Evolutionary conservation across 176 grass and related monocot genomes (phyloP).

Genomic region (Rhynchospora breviuscula): DNA sequence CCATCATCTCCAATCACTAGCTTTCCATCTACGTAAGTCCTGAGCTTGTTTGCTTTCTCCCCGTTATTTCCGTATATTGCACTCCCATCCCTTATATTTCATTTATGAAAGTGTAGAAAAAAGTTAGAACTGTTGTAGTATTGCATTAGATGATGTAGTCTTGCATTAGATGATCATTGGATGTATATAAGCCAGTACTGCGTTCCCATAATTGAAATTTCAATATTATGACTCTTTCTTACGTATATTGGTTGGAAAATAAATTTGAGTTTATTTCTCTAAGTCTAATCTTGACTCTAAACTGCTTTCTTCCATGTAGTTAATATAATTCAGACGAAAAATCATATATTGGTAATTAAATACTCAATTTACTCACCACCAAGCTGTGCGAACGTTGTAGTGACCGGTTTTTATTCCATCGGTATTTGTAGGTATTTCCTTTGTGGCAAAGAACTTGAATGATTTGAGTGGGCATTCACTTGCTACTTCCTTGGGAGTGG

Average conservation of each 20-base stretch:
- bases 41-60: constrained; percentile 11
- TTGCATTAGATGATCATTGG: background rate
- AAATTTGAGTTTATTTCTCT: background rate
- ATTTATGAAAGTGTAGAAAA: constrained; percentile 16
- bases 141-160: background rate
- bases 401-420: constrained; percentile 39
- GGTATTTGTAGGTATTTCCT: constrained; percentile 32
- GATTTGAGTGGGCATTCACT: constrained; percentile 49
- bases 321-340: constrained; percentile 15
- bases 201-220: background rate
- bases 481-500: constrained; percentile 35
- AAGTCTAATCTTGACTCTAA: background rate
- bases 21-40: constrained; percentile 54
- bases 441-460: constrained; percentile 45
- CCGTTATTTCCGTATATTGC: constrained; percentile 38
- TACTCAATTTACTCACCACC: constrained; percentile 36
- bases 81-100: constrained; percentile 44
- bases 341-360: background rate
- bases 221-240: background rate
- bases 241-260: background rate
- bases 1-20: constrained; percentile 33
- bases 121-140: background rate
- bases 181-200: background rate
- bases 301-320: background rate
- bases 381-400: constrained; percentile 34